Evolutionary conservation across 495 filamentous ascomycete genomes (phyloP).

Genomic region (Talaromyces trachyspermus): DNA sequence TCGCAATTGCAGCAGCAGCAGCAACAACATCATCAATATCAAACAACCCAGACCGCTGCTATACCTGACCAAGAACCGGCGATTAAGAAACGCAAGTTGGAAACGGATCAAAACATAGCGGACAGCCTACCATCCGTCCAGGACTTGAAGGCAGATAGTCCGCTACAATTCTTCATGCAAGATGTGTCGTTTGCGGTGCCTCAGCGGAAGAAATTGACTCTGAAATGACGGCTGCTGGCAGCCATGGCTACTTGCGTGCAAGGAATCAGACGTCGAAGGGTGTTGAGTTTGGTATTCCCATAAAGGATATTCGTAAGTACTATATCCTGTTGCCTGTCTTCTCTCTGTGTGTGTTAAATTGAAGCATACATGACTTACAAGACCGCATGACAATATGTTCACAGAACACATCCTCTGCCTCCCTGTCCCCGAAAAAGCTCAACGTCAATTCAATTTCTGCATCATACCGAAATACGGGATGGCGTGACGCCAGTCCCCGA

Average conservation of each 20-base stretch:
- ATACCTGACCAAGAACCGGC: constrained; percentile 29
- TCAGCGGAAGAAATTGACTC: constrained; percentile 82
- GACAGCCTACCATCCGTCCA: too few relatives aligned
- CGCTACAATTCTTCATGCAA: constrained; percentile 47
- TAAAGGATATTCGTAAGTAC: constrained; percentile 65
- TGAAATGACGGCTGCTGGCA: constrained; percentile 55
- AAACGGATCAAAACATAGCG: too few relatives aligned
- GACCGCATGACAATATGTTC: neutral
- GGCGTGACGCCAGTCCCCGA: constrained; percentile 41
- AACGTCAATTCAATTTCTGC: constrained; percentile 83
- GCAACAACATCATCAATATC: constrained; percentile 18
- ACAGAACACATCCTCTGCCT: constrained; percentile 72
- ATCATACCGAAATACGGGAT: constrained; percentile 62
- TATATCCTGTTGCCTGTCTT: neutral
- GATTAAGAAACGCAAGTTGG: constrained; percentile 51
- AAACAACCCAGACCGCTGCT: too few relatives aligned
- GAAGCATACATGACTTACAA: too few relatives aligned
- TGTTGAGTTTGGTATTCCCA: constrained; percentile 61
- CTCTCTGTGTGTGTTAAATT: neutral
- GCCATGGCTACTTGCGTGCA: constrained; percentile 58
- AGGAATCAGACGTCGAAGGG: constrained; percentile 54
- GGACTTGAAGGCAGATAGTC: constrained; percentile 34
- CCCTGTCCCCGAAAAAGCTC: constrained; percentile 84
- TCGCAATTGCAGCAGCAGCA: constrained; percentile 20
- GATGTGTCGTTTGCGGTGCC: constrained; percentile 75